phyloP scores from a whole-genome alignment of 495 filamentous ascomycete species.

The Hypoxylon fuscum region DNA sequence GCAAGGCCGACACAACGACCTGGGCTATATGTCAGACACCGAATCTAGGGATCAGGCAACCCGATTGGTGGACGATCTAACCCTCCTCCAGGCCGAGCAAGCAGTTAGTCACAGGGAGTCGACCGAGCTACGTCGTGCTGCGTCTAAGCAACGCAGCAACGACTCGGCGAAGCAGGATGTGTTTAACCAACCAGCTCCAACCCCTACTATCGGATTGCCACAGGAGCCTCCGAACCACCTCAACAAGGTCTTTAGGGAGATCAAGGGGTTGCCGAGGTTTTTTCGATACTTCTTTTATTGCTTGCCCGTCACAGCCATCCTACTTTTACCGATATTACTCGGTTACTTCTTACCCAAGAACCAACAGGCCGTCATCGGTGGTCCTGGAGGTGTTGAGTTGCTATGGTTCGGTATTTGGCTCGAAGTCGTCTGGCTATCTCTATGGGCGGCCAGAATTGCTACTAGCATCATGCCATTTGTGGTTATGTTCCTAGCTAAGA shows the following conservation, averaged over 20 bases:
- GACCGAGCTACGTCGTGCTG: constrained; percentile 45
- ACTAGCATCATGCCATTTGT: constrained; percentile 76
- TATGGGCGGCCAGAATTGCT: constrained; percentile 85
- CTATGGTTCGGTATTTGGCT: constrained; percentile 97
- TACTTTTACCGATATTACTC: constrained; percentile 84
- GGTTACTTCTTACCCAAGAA: constrained; percentile 69
- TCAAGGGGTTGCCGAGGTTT: constrained; percentile 79
- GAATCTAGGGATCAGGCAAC: constrained; percentile 68
- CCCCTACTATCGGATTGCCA: constrained; percentile 60
- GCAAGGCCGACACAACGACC: constrained; percentile 13
- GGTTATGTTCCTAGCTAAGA: constrained; percentile 72
- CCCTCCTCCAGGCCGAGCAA: constrained; percentile 82
- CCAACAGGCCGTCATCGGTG: constrained; percentile 58
- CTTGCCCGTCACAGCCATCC: constrained; percentile 72
- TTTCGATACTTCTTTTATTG: constrained; percentile 91
- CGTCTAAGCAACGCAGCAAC: constrained; percentile 47
- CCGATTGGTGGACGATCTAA: constrained; percentile 84
- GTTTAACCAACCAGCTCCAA: constrained; percentile 71
- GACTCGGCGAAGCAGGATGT: constrained; percentile 75
- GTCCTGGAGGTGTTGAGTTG: constrained; percentile 78
- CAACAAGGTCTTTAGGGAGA: constrained; percentile 49
- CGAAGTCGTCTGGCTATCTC: constrained; percentile 88
- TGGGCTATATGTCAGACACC: constrained; percentile 23
- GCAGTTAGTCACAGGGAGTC: constrained; percentile 67
- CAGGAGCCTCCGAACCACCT: constrained; percentile 61